Evolutionary conservation across 345 rosid species (phyloP).

Genomic region (Eutrema heterophyllum): DNA sequence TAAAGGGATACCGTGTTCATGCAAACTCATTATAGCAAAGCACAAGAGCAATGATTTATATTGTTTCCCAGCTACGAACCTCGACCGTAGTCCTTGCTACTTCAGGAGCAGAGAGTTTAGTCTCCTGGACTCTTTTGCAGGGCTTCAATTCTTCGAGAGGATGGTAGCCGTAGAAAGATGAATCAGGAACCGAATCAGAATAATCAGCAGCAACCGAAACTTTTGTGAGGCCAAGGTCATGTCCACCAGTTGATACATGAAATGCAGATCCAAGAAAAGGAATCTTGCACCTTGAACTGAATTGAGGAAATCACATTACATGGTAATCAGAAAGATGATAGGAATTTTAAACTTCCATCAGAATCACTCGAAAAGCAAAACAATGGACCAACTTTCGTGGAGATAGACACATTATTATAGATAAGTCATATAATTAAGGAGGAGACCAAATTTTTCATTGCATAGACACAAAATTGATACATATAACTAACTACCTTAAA

Average conservation of each 20-base stretch:
- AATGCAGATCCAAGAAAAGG: constrained; percentile 48
- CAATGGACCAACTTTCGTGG: neutral
- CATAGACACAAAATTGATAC: neutral
- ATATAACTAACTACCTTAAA: constrained; percentile 43
- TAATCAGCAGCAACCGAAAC: constrained; percentile 97
- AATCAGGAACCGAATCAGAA: constrained; percentile 87
- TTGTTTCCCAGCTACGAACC: constrained; percentile 36
- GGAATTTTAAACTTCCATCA: neutral
- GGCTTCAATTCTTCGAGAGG: constrained; percentile 85
- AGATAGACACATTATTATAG: neutral
- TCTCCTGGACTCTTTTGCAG: constrained; percentile 51
- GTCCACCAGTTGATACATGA: constrained; percentile 49
- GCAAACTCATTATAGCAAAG: constrained; percentile 2
- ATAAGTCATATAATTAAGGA: neutral
- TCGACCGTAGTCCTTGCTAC: constrained; percentile 81
- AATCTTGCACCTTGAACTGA: constrained; percentile 50
- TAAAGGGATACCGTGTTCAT: neutral
- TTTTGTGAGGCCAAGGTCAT: constrained; percentile 58
- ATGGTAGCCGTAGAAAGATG: constrained; percentile 84
- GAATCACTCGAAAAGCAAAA: neutral
- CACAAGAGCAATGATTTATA: neutral
- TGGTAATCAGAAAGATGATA: neutral
- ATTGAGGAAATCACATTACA: constrained; percentile 1
- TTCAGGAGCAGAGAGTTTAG: constrained; percentile 72
- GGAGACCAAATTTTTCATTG: too few species aligned